Evolutionary conservation across 495 filamentous ascomycete genomes (phyloP), one percentile per base, ranked within the genome.

Genomic region (Xylaria curta): DNA sequence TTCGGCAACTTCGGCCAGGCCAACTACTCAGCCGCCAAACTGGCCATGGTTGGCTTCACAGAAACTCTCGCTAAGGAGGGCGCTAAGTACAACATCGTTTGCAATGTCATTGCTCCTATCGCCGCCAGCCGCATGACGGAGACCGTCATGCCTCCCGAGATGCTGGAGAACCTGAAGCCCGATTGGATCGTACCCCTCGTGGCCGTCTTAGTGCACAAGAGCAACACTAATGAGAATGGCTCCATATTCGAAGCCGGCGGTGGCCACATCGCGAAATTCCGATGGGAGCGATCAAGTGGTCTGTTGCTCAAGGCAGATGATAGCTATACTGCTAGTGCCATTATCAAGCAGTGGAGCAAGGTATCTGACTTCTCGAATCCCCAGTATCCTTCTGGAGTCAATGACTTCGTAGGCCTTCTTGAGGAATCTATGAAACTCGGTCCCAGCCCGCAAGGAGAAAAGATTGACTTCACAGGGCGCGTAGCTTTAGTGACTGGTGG

Each of bases 1-100:
- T 99, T 97, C 82, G 96, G 96, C 74, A 93, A 87, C 85, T 99
- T 98, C 80, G 96, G 96, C 69, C 96, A 99, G 86, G 87, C 91
- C 83, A 99, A 99, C 84, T 99, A 99, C 84, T 97, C 97, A 40
- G 95, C 96, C 68, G 96, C 96, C 74, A 99, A 99, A 87, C 87
- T 98, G 64, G 92, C 93, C 71, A 92, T 96, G 89, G 95, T 99
- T 69, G 96, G 94, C 72, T 99, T 99, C 86, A 98, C 96, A 24
- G 96, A 99, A 88, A 97, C 96, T 4, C 89, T 99, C 70, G 96
- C 97, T 65, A 98, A 97, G 86, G 96, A 99, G 85, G 96, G 96
- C 72, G 87, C 90, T 75, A 99, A 99, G 83, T 99, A 99, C 86
- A 98, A 99, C 88, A 98, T 99, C 75, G 83, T 97, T 77, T 89